These are phyloP conservation scores for Lentinula aciculospora DNA, from an alignment of 768 basidiomycete species.

Conservation along the genomic window DNA sequence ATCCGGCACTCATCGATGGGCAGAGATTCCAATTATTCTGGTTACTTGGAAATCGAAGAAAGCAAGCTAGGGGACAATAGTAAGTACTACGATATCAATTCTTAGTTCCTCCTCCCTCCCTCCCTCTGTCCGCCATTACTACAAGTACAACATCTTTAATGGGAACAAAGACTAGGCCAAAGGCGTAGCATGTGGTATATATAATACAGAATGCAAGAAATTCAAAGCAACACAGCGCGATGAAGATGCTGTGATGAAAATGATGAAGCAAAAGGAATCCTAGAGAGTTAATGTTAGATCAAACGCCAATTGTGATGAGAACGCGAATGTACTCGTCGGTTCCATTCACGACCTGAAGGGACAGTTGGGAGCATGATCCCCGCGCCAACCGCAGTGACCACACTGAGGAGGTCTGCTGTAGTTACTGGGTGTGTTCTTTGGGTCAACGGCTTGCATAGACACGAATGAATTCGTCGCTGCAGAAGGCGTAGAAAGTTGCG, in stretches of 20 bases:
- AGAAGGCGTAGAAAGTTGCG: not conserved
- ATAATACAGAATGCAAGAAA: not conserved
- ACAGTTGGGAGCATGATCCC: conserved; percentile 52
- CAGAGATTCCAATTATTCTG: not conserved
- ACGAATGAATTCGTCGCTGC: not conserved
- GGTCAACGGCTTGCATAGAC: not conserved
- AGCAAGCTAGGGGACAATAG: not conserved
- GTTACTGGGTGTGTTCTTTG: not conserved
- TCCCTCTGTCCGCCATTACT: not conserved
- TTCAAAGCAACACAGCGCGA: not conserved
- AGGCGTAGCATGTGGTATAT: too few relatives aligned
- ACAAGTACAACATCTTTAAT: not conserved
- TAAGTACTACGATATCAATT: not conserved
- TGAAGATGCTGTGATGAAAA: not conserved
- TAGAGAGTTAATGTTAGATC: not conserved
- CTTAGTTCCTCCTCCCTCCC: not conserved
- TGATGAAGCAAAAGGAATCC: not conserved
- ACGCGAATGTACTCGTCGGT: not conserved
- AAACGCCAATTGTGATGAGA: not conserved
- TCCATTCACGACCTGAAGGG: conserved; percentile 48
- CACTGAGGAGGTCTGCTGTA: conserved; percentile 62
- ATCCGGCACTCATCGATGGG: not conserved
- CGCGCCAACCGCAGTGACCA: conserved; percentile 74
- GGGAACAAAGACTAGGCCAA: not conserved
- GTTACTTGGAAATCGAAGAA: too few relatives aligned